These are phyloP conservation scores for Fragosphaeria purpurea DNA, from an alignment of 2,329 filamentous ascomycete species.

Conservation along the genomic window DNA sequence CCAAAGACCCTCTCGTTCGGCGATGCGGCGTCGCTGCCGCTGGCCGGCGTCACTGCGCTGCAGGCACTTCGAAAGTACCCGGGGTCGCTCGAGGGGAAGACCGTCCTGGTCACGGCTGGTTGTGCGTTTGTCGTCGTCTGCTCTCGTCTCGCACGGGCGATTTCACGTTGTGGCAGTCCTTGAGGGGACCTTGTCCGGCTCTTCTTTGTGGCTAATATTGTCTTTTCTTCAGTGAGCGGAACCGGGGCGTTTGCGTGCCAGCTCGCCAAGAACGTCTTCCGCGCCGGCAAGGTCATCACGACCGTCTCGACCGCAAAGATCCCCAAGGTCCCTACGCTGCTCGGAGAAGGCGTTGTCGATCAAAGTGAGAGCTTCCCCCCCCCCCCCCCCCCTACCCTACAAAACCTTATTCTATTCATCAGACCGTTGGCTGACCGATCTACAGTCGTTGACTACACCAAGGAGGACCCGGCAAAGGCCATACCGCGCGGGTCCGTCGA, in stretches of 20 bases:
- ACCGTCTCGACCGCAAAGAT: constrained; percentile 45
- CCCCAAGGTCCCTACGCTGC: constrained; percentile 15
- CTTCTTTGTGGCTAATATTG: no score
- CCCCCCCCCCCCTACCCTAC: no score
- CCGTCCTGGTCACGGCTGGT: constrained; percentile 40
- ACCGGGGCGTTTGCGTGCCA: constrained; percentile 37
- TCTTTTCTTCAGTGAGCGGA: constrained; percentile 25
- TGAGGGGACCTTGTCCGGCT: no score
- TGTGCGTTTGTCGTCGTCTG: constrained; percentile 5
- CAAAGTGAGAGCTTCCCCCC: constrained; percentile 15
- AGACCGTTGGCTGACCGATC: no score
- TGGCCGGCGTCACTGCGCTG: neutral
- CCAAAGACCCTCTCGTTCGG: neutral
- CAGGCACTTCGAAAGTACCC: neutral
- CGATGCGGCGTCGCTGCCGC: constrained; percentile 2
- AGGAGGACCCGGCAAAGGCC: constrained; percentile 15
- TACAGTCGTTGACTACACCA: constrained; percentile 39
- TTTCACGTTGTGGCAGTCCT: no score
- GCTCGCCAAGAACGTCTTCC: constrained; percentile 39
- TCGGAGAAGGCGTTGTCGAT: constrained; percentile 34
- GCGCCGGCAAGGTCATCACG: constrained; percentile 35
- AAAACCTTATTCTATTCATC: no score
- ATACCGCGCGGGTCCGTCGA: constrained; percentile 2
- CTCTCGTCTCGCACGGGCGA: constrained; percentile 15
- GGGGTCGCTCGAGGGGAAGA: constrained; percentile 34